These are phyloP conservation scores for Diplosphaera chodatii DNA, from an alignment of 139 green algal genomes.

Conservation along the genomic window DNA sequence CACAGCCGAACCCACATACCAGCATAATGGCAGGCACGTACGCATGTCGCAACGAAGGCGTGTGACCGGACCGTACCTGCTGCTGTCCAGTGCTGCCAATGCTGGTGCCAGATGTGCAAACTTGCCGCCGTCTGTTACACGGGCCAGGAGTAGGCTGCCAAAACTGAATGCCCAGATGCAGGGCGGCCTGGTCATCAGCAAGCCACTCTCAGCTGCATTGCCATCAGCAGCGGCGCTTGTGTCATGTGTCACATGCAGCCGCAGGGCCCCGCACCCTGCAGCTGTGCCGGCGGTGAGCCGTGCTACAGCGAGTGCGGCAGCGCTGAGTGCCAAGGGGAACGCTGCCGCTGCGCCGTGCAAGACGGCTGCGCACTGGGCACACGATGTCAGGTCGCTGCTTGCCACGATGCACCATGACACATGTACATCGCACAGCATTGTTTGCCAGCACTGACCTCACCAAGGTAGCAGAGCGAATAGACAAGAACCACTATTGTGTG, in stretches of 20 bases:
- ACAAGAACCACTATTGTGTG: background rate
- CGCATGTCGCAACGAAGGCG: no score
- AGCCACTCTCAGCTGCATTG: no score
- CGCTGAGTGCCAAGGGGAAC: background rate
- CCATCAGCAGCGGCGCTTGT: background rate
- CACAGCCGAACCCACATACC: no score
- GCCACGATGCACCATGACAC: no score
- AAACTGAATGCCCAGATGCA: slow-evolving; percentile 48
- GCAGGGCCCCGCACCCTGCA: background rate
- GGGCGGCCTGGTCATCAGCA: slow-evolving; percentile 35
- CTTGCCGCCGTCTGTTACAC: slow-evolving; percentile 37
- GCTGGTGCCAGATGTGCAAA: slow-evolving; percentile 9
- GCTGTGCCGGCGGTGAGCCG: background rate
- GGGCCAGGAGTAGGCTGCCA: slow-evolving; percentile 36
- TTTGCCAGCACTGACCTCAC: background rate
- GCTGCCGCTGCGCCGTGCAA: background rate
- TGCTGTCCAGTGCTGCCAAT: background rate
- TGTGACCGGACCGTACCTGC: no score
- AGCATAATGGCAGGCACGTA: no score
- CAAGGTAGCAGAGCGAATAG: background rate
- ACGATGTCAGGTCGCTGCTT: no score
- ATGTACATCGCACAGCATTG: no score
- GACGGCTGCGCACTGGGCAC: background rate
- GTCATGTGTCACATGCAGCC: background rate
- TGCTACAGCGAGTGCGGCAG: background rate